Percentiles rank a stretch among this genome's conserved stretches.
These are phyloP conservation scores for Mucor piriformis DNA, from an alignment of 371 early-diverging fungal genomes.

Conservation along the genomic window DNA sequence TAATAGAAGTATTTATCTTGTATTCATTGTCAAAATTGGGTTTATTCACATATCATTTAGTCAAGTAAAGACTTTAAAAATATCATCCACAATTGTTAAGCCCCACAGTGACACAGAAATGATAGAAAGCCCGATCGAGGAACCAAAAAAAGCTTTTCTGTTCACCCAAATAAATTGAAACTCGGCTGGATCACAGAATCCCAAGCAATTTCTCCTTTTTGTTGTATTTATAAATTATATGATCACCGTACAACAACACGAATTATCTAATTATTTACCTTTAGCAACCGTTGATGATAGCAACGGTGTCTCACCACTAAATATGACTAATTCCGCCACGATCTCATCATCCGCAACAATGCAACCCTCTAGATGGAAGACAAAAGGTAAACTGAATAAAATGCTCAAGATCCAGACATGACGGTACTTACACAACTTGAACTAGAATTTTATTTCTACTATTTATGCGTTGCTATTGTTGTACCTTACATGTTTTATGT, in stretches of 20 bases:
- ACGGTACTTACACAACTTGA: background rate
- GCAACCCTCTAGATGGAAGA: constrained; percentile 40
- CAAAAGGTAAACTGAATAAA: constrained; percentile 24
- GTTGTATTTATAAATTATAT: background rate
- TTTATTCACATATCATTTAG: too few species aligned
- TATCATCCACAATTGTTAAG: too few species aligned
- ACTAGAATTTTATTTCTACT: constrained; percentile 77
- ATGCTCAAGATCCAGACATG: background rate
- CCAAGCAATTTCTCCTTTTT: background rate
- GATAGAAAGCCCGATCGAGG: too few species aligned
- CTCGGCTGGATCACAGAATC: too few species aligned
- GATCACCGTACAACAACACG: background rate
- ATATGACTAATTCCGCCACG: background rate
- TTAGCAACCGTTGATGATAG: background rate
- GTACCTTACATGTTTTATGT: constrained; percentile 73
- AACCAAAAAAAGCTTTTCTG: too few species aligned
- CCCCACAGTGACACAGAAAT: too few species aligned
- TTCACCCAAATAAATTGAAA: too few species aligned
- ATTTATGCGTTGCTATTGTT: constrained; percentile 55
- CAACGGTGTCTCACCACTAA: background rate
- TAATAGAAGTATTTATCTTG: too few species aligned
- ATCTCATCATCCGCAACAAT: background rate
- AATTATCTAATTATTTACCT: background rate
- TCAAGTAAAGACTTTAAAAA: too few species aligned
- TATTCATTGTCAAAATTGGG: too few species aligned